Evolutionary conservation across 371 early-diverging fungal species (phyloP).

Genomic region (Mucor sp.): DNA sequence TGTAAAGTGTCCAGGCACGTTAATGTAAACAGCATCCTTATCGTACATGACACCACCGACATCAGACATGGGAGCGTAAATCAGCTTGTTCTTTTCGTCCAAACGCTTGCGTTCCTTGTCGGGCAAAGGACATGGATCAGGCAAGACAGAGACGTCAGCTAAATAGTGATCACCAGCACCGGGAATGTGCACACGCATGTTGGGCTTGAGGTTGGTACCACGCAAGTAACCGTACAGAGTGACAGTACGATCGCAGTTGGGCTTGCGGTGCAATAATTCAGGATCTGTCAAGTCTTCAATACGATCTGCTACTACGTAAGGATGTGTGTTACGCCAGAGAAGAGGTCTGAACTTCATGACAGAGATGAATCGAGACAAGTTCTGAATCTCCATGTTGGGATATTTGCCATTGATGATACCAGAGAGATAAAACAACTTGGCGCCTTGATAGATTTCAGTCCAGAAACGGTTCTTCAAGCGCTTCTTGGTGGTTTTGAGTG

Average conservation of each 20-base stretch:
- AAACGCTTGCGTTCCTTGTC: constrained; percentile 88
- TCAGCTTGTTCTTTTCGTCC: constrained; percentile 91
- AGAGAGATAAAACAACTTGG: constrained; percentile 95
- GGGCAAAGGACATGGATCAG: constrained; percentile 95
- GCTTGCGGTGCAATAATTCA: constrained; percentile 74
- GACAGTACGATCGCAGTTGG: constrained; percentile 90
- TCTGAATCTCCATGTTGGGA: constrained; percentile 90
- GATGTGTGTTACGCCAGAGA: constrained; percentile 95
- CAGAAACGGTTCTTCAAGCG: constrained; percentile 96
- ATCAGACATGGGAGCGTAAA: constrained; percentile 98
- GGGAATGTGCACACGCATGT: constrained; percentile 90
- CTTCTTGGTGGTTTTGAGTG: constrained; percentile 89
- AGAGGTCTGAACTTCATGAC: constrained; percentile 97
- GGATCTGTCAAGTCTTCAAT: constrained; percentile 97
- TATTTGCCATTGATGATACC: constrained; percentile 94
- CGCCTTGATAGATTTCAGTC: constrained; percentile 98
- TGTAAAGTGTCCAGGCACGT: constrained; percentile 87
- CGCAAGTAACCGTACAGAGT: constrained; percentile 94
- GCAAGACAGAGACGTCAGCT: constrained; percentile 70
- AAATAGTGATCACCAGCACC: constrained; percentile 92
- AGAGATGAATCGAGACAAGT: constrained; percentile 94
- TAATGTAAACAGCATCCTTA: constrained; percentile 98
- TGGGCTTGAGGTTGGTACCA: constrained; percentile 88
- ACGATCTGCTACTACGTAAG: constrained; percentile 95
- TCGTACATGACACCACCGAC: constrained; percentile 98